A percentile compares a stretch with the other conserved stretches of the same genome.
Conservation (phyloP, 495 filamentous ascomycete species). For the Hypoxylon intermedium region DNA sequence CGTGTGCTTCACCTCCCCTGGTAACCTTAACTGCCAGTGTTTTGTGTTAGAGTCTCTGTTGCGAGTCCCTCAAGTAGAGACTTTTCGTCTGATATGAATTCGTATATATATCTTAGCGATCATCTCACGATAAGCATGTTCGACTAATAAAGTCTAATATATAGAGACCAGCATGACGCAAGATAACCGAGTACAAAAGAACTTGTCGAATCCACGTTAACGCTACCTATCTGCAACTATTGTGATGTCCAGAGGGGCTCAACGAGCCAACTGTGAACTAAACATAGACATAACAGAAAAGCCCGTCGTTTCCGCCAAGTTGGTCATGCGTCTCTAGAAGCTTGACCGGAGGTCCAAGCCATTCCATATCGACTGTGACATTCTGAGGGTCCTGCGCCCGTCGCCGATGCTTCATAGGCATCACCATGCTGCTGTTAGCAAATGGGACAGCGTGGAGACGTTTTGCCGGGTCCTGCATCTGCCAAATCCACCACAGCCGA, state of each 20-base stretch:
- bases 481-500: constrained; percentile 66
- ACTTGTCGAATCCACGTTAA: no score
- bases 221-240: no score
- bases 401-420: constrained; percentile 28
- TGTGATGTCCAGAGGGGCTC: not conserved
- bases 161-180: no score
- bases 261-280: constrained; percentile 7
- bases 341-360: constrained; percentile 43
- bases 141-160: no score
- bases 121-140: no score
- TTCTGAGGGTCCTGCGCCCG: constrained; percentile 36
- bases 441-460: constrained; percentile 38
- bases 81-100: no score
- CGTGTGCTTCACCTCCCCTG: no score
- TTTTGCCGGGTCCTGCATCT: constrained; percentile 50
- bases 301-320: constrained; percentile 45
- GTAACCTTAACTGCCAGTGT: no score
- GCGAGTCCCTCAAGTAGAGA: no score
- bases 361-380: constrained; percentile 43
- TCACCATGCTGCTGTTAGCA: constrained; percentile 33
- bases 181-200: no score
- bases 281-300: constrained; percentile 50
- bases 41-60: no score
- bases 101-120: no score
- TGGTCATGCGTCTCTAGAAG: constrained; percentile 47